Base-by-base conservation (phyloP, 192 early-diverging fungal genomes). In the Powellomyces hirtus region DNA sequence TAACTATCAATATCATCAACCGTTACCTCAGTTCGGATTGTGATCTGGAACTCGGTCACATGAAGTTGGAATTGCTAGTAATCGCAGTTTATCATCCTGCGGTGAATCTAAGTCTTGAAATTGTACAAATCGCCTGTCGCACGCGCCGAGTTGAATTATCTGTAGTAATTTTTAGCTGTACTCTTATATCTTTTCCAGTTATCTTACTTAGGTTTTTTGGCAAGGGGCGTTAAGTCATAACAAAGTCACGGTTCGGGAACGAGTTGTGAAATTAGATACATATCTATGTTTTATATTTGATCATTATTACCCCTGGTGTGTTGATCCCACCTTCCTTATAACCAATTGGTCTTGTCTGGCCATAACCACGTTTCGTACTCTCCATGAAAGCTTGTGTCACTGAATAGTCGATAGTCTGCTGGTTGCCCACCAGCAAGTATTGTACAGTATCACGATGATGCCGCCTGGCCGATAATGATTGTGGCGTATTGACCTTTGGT, bases 31-130 rank as follows among this genome's bases (percentile, higher is more conserved):
- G 67, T 62, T 62, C 57, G 24, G 62, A 62, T 56, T 38, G 13
- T 49, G 27, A 38, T 24, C 60, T 69, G 67, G 13, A 69, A 69
- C 30, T 62, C 67, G 67, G 27, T 31, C 31, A 61, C n/a, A 58
- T 51, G 62, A 71, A 71, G 51, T 37, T 71, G 53, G 69, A 71
- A 71, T 68, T 68, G 59, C 68, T 70, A 62, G 59, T 70, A 62
- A 70, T 70, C 62, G 29, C 11, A 50, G 24, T 64, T 71, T 42
- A 71, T 53, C 30, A 71, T 64, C 31, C 38, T 66, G 11, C 37
- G 69, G 69, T 62, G 62, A 69, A 72, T 66, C 30, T 31, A 20
- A 24, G 14, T 66, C 53, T 61, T 36, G 37, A 53, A 16, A 70
- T 70, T 70, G 58, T 70, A 62, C 66, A 68, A 68, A 68, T 42